Conservation (phyloP, 441 rosid species). For the Gossypium gossypioides region DNA sequence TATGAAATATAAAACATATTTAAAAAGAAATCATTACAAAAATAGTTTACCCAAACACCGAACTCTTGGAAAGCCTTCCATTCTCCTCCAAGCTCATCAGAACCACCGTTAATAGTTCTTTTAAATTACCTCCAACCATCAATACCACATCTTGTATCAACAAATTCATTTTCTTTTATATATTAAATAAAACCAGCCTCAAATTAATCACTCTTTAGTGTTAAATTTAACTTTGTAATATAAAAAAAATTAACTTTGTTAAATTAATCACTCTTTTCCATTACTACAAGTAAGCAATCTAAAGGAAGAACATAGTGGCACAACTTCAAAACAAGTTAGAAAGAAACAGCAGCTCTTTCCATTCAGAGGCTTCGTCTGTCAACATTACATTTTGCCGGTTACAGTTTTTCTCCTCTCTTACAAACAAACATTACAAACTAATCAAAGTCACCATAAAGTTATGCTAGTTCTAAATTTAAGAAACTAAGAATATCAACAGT, state of each 20-base stretch:
- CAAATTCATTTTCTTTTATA: too few species aligned
- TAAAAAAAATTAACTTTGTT: background rate
- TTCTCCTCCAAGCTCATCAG: too few species aligned
- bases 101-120: too few species aligned
- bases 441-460: background rate
- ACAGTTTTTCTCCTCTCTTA: background rate
- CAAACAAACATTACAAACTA: background rate
- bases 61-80: too few species aligned
- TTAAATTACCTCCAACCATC: too few species aligned
- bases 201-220: too few species aligned
- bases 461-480: background rate
- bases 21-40: too few species aligned
- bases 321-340: background rate
- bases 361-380: background rate
- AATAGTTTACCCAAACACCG: too few species aligned
- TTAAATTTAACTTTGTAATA: too few species aligned
- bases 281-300: background rate
- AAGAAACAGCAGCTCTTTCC: background rate
- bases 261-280: background rate
- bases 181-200: too few species aligned
- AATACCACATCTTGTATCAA: too few species aligned
- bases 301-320: background rate
- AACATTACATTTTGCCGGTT: background rate
- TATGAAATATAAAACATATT: too few species aligned
- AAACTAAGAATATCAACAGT: background rate